Conservation (phyloP, 129 eudicot species). For the Pulicaria dysenterica region DNA sequence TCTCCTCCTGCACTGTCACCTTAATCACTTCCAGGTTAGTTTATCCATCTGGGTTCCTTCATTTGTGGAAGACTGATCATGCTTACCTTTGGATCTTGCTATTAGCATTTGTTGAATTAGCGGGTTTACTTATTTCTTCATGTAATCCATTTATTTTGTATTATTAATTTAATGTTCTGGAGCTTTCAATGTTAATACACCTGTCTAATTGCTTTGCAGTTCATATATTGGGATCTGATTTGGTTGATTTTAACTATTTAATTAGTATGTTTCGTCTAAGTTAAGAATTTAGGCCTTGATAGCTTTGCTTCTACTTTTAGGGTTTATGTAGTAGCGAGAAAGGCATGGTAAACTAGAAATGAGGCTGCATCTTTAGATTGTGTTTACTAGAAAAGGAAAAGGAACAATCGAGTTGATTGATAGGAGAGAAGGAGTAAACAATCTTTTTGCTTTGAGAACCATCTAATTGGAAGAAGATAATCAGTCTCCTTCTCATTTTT, state of each 20-base stretch:
- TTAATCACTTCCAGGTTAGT: constrained; percentile 33
- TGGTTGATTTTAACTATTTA: neutral
- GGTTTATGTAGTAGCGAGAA: constrained; percentile 31
- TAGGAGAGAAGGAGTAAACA: neutral
- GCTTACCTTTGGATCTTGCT: neutral
- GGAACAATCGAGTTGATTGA: neutral
- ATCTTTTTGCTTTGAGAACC: neutral
- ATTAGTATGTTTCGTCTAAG: constrained; percentile 25
- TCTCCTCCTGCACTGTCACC: neutral
- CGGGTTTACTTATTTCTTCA: neutral
- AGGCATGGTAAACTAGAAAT: neutral
- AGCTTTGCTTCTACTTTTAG: constrained; percentile 54
- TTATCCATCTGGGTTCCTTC: constrained; percentile 37
- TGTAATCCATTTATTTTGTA: constrained; percentile 4
- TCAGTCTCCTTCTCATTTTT: constrained; percentile 5
- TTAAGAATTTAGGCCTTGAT: constrained; percentile 26
- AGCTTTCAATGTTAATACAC: neutral
- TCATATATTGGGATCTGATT: constrained; percentile 20
- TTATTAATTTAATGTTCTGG: constrained; percentile 4
- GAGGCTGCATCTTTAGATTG: neutral
- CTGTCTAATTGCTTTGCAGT: neutral
- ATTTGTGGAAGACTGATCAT: neutral
- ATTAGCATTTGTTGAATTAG: neutral
- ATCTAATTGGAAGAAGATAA: neutral
- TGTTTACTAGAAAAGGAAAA: neutral